These are phyloP conservation scores for Onygena corvina DNA, from an alignment of 2,329 filamentous ascomycete species.

Conservation along the genomic window DNA sequence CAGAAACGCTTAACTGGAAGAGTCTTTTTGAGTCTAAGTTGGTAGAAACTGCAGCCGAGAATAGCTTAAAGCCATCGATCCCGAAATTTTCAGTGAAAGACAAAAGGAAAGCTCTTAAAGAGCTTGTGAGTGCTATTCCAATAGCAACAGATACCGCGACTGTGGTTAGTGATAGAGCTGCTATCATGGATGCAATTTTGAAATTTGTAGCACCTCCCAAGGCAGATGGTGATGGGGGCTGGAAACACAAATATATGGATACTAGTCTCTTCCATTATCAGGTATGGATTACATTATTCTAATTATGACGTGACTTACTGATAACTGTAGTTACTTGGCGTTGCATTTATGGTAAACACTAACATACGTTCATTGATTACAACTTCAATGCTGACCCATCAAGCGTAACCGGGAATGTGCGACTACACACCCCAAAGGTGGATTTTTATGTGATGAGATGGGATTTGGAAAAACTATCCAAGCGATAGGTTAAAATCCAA, in stretches of 20 bases:
- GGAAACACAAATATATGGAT: slow-evolving; percentile 24
- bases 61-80: slow-evolving; percentile 17
- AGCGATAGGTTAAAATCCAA: slow-evolving; percentile 21
- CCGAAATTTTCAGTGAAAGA: slow-evolving; percentile 19
- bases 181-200: slow-evolving; percentile 21
- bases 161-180: slow-evolving; percentile 19
- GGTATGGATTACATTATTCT: slow-evolving; percentile 14
- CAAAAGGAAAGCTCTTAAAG: slow-evolving; percentile 23
- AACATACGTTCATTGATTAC: not conserved
- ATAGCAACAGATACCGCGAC: slow-evolving; percentile 19
- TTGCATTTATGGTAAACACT: slow-evolving; percentile 25
- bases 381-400: not conserved
- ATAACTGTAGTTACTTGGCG: slow-evolving; percentile 21
- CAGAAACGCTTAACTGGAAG: slow-evolving; percentile 10
- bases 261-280: slow-evolving; percentile 29
- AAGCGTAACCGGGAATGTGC: slow-evolving; percentile 25
- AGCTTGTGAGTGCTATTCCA: slow-evolving; percentile 25
- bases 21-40: slow-evolving; percentile 12
- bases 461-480: slow-evolving; percentile 33
- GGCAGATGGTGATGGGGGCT: slow-evolving; percentile 23
- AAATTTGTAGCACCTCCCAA: slow-evolving; percentile 22
- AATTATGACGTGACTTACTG: slow-evolving; percentile 7
- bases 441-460: slow-evolving; percentile 33
- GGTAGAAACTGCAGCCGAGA: slow-evolving; percentile 15
- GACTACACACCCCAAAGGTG: slow-evolving; percentile 21